phyloP scores from a whole-genome alignment of 164 flowering plant species.

The Magnolia changhungtana region DNA sequence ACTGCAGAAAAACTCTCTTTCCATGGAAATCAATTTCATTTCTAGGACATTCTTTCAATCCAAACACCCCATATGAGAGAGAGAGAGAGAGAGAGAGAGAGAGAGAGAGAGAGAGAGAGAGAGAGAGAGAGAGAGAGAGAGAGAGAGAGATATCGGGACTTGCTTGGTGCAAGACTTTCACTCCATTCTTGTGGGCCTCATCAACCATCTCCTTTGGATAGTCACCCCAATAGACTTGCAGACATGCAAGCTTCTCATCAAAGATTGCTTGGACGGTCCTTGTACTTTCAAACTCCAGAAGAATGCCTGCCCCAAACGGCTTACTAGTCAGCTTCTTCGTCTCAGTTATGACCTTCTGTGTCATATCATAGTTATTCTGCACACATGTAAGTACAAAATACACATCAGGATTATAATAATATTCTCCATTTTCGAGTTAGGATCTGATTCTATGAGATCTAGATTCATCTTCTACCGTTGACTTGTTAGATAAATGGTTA shows the following conservation, averaged over 20 bases:
- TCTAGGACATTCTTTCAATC: too few species aligned
- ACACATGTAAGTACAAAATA: not conserved
- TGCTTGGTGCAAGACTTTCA: constrained; percentile 29
- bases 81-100: constrained; percentile 3
- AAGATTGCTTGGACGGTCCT: constrained; percentile 26
- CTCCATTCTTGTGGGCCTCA: constrained; percentile 32
- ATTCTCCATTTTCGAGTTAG: too few species aligned
- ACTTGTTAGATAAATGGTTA: too few species aligned
- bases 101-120: constrained; percentile 4
- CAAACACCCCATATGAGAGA: not conserved
- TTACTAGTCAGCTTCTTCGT: constrained; percentile 25
- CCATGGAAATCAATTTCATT: too few species aligned
- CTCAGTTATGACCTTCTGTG: constrained; percentile 22
- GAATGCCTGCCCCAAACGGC: constrained; percentile 26
- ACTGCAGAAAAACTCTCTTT: too few species aligned
- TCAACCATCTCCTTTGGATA: constrained; percentile 35
- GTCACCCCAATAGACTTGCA: constrained; percentile 35
- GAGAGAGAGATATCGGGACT: not conserved
- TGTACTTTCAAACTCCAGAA: constrained; percentile 22
- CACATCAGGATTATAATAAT: not conserved
- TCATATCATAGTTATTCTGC: constrained; percentile 24
- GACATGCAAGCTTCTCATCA: constrained; percentile 26
- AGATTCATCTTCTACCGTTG: too few species aligned
- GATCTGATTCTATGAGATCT: too few species aligned
- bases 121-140: constrained; percentile 5